Conservation (phyloP, 306 rosid genomes). For the Quercus suber region DNA sequence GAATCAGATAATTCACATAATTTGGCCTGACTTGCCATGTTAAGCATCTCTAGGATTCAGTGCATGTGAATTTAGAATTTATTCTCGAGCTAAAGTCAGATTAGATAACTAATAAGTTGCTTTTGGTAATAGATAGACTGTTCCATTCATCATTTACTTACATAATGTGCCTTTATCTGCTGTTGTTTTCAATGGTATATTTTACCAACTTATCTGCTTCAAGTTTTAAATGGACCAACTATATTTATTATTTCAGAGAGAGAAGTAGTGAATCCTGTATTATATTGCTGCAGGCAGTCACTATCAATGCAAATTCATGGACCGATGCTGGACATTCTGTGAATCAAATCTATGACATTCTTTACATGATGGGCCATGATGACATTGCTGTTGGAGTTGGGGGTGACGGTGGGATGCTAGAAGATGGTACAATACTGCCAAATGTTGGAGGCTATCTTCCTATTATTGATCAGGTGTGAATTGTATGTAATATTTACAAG, state of each 20-base stretch:
- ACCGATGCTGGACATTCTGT: conserved; percentile 82
- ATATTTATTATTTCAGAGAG: not conserved
- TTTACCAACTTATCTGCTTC: too few relatives aligned
- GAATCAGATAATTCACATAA: not conserved
- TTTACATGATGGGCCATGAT: conserved; percentile 91
- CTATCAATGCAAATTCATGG: conserved; percentile 78
- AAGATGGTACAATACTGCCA: conserved; percentile 67
- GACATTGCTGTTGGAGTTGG: conserved; percentile 87
- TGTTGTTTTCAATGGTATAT: not conserved
- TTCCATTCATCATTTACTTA: not conserved
- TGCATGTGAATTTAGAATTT: not conserved
- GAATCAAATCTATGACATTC: conserved; percentile 77
- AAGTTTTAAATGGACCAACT: not conserved
- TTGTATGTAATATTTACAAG: not conserved
- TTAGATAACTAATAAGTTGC: not conserved
- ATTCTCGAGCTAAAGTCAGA: not conserved
- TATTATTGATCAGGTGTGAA: conserved; percentile 73
- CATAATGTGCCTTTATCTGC: not conserved
- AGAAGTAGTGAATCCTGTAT: not conserved
- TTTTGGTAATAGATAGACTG: not conserved
- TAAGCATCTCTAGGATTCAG: not conserved
- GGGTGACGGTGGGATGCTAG: conserved; percentile 81
- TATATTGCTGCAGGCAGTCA: conserved; percentile 56
- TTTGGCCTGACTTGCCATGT: not conserved
- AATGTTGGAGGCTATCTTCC: conserved; percentile 95